A percentile compares a stretch with the other conserved stretches of the same genome.
Conservation (phyloP, 108 stramenopile species). For the Mediolabrus comicus region DNA sequence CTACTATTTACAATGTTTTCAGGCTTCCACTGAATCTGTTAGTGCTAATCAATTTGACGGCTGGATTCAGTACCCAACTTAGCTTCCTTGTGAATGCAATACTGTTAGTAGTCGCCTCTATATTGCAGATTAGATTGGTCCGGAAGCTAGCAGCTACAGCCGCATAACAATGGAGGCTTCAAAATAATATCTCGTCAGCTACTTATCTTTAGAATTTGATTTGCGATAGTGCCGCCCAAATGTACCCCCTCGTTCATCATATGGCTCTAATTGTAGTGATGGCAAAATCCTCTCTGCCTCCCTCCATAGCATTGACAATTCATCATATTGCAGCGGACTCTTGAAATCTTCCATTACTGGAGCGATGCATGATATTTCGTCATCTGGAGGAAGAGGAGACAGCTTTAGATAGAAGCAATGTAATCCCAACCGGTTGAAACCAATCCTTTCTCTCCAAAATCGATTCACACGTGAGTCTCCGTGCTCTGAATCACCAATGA, state of each 20-base stretch:
- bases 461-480: slow-evolving; percentile 71
- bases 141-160: not conserved
- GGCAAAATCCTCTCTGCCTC: slow-evolving; percentile 39
- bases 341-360: slow-evolving; percentile 47
- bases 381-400: slow-evolving; percentile 7
- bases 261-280: slow-evolving; percentile 33
- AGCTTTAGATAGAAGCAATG: slow-evolving; percentile 67
- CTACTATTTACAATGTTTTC: slow-evolving; percentile 95
- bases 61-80: slow-evolving; percentile 49
- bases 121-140: slow-evolving; percentile 56
- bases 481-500: slow-evolving; percentile 78
- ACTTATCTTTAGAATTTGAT: not conserved
- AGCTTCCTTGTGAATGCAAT: slow-evolving; percentile 64
- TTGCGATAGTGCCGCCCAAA: slow-evolving; percentile 49
- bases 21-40: slow-evolving; percentile 91
- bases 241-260: slow-evolving; percentile 55
- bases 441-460: slow-evolving; percentile 61
- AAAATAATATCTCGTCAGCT: not conserved
- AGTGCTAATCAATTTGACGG: slow-evolving; percentile 81
- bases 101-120: slow-evolving; percentile 63
- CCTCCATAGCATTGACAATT: slow-evolving; percentile 39
- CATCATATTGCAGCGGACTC: slow-evolving; percentile 17
- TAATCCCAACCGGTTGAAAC: slow-evolving; percentile 55
- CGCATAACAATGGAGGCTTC: not conserved
- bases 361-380: slow-evolving; percentile 39